Evolutionary conservation across 176 grass and related monocot genomes (phyloP).

Genomic region (Lolium rigidum): DNA sequence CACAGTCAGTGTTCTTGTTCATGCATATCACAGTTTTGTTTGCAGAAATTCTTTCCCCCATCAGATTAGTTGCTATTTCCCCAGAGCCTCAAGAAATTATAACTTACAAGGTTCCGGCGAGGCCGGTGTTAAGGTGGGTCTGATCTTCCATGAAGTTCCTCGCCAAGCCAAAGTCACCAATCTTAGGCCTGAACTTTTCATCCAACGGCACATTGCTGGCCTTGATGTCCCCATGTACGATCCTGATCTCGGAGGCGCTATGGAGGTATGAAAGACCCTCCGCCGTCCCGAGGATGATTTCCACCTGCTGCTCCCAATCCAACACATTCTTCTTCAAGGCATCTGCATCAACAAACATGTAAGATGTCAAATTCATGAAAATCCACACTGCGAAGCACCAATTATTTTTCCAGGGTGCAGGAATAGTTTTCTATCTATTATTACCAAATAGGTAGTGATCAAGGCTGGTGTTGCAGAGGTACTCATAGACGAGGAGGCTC

Average conservation of each 20-base stretch:
- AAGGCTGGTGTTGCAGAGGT: conserved; percentile 92
- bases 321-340: conserved; percentile 75
- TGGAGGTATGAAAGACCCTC: conserved; percentile 84
- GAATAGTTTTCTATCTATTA: neutral
- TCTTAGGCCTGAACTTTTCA: conserved; percentile 79
- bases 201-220: conserved; percentile 84
- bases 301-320: conserved; percentile 71
- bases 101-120: conserved; percentile 85
- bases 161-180: conserved; percentile 78
- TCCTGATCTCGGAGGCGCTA: conserved; percentile 65
- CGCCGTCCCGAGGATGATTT: conserved; percentile 66
- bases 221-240: conserved; percentile 87
- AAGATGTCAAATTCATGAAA: neutral
- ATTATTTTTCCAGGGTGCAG: neutral
- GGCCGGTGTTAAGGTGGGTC: conserved; percentile 88
- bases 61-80: neutral
- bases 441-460: conserved; percentile 84
- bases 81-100: neutral
- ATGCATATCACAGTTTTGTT: too few species aligned
- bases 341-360: conserved; percentile 18
- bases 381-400: neutral
- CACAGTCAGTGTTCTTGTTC: too few species aligned
- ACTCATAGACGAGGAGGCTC: conserved; percentile 91
- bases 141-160: conserved; percentile 84
- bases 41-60: too few species aligned